Evolutionary conservation across 2,329 filamentous ascomycete species (phyloP), one percentile per base, ranked within the genome.

Genomic region (Onygena corvina): DNA sequence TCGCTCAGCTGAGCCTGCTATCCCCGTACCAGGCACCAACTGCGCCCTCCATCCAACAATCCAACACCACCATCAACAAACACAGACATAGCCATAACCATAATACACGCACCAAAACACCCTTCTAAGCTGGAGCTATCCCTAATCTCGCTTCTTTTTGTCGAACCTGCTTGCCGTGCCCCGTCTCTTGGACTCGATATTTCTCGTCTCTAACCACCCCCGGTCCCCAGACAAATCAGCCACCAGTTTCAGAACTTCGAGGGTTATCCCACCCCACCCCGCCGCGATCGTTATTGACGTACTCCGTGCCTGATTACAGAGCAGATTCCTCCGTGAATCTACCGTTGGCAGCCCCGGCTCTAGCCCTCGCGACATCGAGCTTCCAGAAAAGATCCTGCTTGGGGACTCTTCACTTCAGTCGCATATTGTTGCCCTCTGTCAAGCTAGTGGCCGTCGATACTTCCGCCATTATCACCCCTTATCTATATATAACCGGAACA

Each of bases 401-500:
- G n/a, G n/a, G n/a, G n/a, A 40, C n/a, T 40, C 21, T 40, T 23
- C 14, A 40, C 36, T 40, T 40, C 36, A 21, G 36, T 40, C 36
- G 36, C 36, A 40, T 40, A 40, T 40, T 11, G 25, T 21, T 40
- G 18, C 36, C 36, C n/a, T n/a, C n/a, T n/a, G n/a, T n/a, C n/a
- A n/a, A n/a, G n/a, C n/a, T n/a, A n/a, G n/a, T n/a, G n/a, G n/a
- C n/a, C n/a, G n/a, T n/a, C n/a, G n/a, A 29, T 29, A 29, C 27
- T 29, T 29, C 27, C 5, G 5, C 14, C 34, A n/a, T n/a, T n/a
- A n/a, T n/a, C 14, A 38, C 34, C 14, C 34, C n/a, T 18, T 38
- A 38, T 11, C 34, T 25, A 40, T 40, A n/a, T n/a, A 40, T 40
- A 40, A 40, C 36, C 36, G 42, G 27, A 46, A 33, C 42, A 33